These are phyloP conservation scores for Poterioochromonas sp. DNA, from an alignment of 352 stramenopile species.

Conservation along the genomic window DNA sequence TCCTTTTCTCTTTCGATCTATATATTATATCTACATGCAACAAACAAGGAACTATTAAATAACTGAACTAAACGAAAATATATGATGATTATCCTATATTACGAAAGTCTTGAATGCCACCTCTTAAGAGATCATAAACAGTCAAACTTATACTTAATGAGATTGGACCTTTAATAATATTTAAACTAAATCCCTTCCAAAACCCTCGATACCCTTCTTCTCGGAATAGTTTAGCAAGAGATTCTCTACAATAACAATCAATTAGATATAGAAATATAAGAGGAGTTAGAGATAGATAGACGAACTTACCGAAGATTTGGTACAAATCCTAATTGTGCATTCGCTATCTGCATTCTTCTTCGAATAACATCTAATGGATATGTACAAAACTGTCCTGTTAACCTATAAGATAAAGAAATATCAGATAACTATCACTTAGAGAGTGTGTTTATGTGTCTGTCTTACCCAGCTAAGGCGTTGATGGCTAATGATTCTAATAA, in stretches of 20 bases:
- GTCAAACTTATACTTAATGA: slow-evolving; percentile 16
- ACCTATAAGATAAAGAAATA: background rate
- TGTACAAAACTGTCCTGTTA: background rate
- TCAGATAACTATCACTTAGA: background rate
- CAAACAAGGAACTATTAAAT: no score
- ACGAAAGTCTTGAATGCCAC: no score
- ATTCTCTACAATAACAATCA: background rate
- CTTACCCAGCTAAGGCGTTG: slow-evolving; percentile 5
- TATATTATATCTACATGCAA: no score
- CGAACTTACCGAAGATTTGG: background rate
- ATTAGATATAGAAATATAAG: background rate
- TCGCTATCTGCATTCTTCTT: background rate
- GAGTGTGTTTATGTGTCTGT: background rate
- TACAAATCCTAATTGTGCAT: background rate
- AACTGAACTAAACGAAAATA: no score
- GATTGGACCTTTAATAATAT: slow-evolving; percentile 30
- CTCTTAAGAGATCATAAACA: no score
- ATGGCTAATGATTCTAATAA: background rate
- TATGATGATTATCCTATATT: no score
- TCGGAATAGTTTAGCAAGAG: background rate
- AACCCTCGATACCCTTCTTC: background rate
- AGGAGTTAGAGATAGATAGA: background rate
- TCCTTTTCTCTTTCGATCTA: no score
- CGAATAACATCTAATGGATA: slow-evolving; percentile 16
- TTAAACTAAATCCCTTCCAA: slow-evolving; percentile 14